Percentiles rank a stretch among this genome's conserved stretches.
These are phyloP conservation scores for Trebouxia gelatinosa DNA, from an alignment of 163 green algal species.

Conservation along the genomic window DNA sequence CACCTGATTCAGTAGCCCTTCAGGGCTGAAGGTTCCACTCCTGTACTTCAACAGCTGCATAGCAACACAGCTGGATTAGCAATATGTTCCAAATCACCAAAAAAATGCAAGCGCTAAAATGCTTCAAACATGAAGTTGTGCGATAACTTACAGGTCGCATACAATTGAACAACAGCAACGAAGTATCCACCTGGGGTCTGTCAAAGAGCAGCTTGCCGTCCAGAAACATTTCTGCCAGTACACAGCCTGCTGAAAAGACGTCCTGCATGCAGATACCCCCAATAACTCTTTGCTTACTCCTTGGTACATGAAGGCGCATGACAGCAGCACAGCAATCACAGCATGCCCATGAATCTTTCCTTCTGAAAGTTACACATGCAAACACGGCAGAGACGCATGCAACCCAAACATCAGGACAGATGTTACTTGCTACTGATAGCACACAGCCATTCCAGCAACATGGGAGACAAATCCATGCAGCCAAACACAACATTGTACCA, in stretches of 20 bases:
- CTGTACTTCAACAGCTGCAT: constrained; percentile 76
- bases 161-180: neutral
- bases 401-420: too few relatives aligned
- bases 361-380: too few relatives aligned
- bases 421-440: too few relatives aligned
- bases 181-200: constrained; percentile 18
- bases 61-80: neutral
- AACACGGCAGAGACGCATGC: too few relatives aligned
- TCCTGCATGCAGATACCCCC: constrained; percentile 72
- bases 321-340: too few relatives aligned
- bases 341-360: too few relatives aligned
- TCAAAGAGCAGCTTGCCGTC: constrained; percentile 92
- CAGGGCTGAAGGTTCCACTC: constrained; percentile 46
- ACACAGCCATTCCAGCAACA: too few relatives aligned
- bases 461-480: too few relatives aligned
- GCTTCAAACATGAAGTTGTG: neutral
- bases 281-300: too few relatives aligned
- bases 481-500: neutral
- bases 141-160: neutral
- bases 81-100: neutral
- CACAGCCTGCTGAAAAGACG: constrained; percentile 91
- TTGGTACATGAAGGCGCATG: too few relatives aligned
- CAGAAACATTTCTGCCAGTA: constrained; percentile 92
- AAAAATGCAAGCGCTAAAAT: neutral
- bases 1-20: constrained; percentile 15